phyloP scores from a whole-genome alignment of 2,329 filamentous ascomycete species.

The Aciculosporium take region DNA sequence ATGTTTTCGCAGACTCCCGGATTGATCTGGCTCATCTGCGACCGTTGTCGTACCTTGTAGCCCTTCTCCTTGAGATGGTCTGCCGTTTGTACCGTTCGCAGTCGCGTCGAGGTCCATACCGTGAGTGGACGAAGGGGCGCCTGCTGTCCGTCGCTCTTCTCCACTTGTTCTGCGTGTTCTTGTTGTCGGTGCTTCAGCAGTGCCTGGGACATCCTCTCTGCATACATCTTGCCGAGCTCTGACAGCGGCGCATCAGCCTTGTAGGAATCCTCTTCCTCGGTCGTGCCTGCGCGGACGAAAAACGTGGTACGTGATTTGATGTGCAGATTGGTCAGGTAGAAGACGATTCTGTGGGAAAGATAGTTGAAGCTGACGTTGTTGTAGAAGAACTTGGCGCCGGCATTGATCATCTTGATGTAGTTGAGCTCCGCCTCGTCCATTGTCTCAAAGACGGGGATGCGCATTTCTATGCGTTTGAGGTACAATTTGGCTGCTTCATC shows the following conservation, averaged over 20 bases:
- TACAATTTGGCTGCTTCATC: conserved; percentile 90
- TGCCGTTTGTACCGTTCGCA: conserved; percentile 81
- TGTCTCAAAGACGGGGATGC: conserved; percentile 91
- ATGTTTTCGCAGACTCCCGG: conserved; percentile 93
- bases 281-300: conserved; percentile 77
- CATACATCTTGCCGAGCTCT: conserved; percentile 65
- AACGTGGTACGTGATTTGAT: conserved; percentile 92
- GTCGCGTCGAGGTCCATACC: conserved; percentile 88
- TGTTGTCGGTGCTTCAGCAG: conserved; percentile 71
- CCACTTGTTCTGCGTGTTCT: conserved; percentile 56
- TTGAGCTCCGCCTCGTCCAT: conserved; percentile 92
- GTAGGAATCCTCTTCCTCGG: conserved; percentile 79
- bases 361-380: conserved; percentile 98
- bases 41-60: conserved; percentile 78
- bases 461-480: conserved; percentile 72
- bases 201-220: conserved; percentile 72
- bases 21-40: conserved; percentile 95
- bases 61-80: conserved; percentile 65
- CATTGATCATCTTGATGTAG: conserved; percentile 99
- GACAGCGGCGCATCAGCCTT: conserved; percentile 80
- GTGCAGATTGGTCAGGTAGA: conserved; percentile 93
- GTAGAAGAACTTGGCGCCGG: conserved; percentile 80
- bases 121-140: conserved; percentile 64
- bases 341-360: conserved; percentile 90
- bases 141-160: conserved; percentile 47